Percentiles rank a stretch among this genome's conserved stretches.
Evolutionary conservation across 345 rosid genomes (phyloP).

Genomic region (Laguncularia racemosa): DNA sequence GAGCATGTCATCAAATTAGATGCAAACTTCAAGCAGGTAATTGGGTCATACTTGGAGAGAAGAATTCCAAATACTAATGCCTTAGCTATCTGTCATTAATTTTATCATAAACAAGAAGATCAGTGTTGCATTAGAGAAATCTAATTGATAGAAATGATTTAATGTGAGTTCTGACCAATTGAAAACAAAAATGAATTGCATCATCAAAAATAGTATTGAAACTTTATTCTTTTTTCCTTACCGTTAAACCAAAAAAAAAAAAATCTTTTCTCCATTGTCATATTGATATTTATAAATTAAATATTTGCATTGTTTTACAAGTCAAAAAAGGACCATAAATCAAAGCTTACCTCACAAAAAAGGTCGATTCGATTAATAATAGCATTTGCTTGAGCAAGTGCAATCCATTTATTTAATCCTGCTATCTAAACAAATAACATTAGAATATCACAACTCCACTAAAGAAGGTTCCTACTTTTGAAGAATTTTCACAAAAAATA

Average conservation of each 20-base stretch:
- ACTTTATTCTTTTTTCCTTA: not conserved
- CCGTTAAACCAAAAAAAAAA: too few species aligned
- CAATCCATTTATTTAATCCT: slow-evolving; percentile 78
- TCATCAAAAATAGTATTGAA: too few species aligned
- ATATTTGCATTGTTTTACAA: too few species aligned
- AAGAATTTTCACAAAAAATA: too few species aligned
- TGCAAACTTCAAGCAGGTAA: slow-evolving; percentile 80
- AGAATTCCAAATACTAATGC: slow-evolving; percentile 79
- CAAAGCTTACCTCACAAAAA: slow-evolving; percentile 68
- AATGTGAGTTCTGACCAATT: too few species aligned
- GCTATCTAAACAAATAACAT: slow-evolving; percentile 51
- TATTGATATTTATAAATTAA: not conserved
- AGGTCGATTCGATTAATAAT: slow-evolving; percentile 79
- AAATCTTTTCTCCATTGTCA: too few species aligned
- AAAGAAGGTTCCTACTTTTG: too few species aligned
- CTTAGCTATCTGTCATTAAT: slow-evolving; percentile 63
- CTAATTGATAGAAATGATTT: not conserved
- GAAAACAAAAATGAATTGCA: too few species aligned
- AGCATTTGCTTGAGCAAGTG: slow-evolving; percentile 95
- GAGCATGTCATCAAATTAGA: slow-evolving; percentile 64
- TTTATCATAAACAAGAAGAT: not conserved
- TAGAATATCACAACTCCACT: too few species aligned
- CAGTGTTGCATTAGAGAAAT: not conserved
- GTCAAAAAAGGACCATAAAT: slow-evolving; percentile 1
- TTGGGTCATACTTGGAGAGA: slow-evolving; percentile 67